phyloP scores from a whole-genome alignment of 441 rosid species.

The Caryocar brasiliense region DNA sequence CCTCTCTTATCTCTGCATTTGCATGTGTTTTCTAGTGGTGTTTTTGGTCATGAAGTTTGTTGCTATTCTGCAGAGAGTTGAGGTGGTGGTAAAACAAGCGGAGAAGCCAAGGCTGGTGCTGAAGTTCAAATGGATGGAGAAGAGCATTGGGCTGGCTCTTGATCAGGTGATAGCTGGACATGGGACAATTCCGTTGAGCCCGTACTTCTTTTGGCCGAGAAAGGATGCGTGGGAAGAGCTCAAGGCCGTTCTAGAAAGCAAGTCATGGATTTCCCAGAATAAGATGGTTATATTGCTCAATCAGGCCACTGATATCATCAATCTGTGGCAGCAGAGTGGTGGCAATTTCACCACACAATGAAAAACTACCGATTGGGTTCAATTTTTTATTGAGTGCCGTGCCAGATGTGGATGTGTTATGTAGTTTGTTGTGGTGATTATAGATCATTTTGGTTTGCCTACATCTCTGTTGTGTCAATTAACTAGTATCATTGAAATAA shows the following conservation, averaged over 20 bases:
- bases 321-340: conserved; percentile 94
- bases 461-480: too few relatives aligned
- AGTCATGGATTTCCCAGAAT: conserved; percentile 91
- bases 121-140: conserved; percentile 97
- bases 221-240: conserved; percentile 99
- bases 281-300: conserved; percentile 86
- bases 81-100: conserved; percentile 42
- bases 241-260: conserved; percentile 70
- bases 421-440: background rate
- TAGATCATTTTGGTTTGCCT: too few relatives aligned
- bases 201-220: conserved; percentile 89
- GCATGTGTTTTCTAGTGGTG: background rate
- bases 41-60: background rate
- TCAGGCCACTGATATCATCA: conserved; percentile 92
- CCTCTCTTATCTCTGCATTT: background rate
- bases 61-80: conserved; percentile 27
- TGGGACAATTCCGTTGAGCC: conserved; percentile 74
- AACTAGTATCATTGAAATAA: too few relatives aligned
- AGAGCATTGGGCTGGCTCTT: conserved; percentile 79
- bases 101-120: conserved; percentile 64
- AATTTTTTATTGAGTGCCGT: background rate
- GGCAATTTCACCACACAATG: conserved; percentile 40
- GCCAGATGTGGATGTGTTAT: background rate
- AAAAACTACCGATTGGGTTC: background rate
- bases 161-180: conserved; percentile 81